These are phyloP conservation scores for Vigna nakashimae DNA, from an alignment of 306 rosid genomes.

Conservation along the genomic window DNA sequence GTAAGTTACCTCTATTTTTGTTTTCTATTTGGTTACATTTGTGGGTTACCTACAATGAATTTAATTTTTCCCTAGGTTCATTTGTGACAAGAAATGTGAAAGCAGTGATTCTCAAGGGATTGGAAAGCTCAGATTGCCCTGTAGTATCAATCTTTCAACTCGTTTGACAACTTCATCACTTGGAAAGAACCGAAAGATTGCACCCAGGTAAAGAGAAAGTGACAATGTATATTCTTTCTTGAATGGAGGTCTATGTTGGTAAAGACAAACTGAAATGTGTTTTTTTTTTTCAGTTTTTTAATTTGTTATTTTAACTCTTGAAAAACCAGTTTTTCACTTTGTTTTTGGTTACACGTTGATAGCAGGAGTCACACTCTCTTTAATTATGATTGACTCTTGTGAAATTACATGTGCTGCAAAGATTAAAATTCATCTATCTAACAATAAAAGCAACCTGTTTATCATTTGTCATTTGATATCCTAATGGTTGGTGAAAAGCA, in stretches of 20 bases:
- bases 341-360: neutral
- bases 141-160: constrained; percentile 52
- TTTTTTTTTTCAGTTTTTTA: constrained; percentile 8
- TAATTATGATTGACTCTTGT: constrained; percentile 22
- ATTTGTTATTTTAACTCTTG: neutral
- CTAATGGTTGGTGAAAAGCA: neutral
- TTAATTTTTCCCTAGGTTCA: constrained; percentile 57
- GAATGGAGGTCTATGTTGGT: constrained; percentile 2
- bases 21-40: constrained; percentile 29
- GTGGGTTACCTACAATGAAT: constrained; percentile 35
- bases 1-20: constrained; percentile 59
- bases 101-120: constrained; percentile 54
- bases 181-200: constrained; percentile 67
- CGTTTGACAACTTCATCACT: constrained; percentile 39
- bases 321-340: neutral
- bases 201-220: constrained; percentile 56
- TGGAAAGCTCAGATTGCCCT: constrained; percentile 46
- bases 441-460: neutral
- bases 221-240: constrained; percentile 17
- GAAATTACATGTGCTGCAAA: constrained; percentile 2
- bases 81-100: constrained; percentile 66
- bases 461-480: neutral
- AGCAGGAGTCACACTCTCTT: neutral
- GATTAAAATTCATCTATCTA: constrained; percentile 4
- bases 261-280: constrained; percentile 8